phyloP scores from a whole-genome alignment of 2,329 filamentous ascomycete species.

The Hymenoscyphus occultus region DNA sequence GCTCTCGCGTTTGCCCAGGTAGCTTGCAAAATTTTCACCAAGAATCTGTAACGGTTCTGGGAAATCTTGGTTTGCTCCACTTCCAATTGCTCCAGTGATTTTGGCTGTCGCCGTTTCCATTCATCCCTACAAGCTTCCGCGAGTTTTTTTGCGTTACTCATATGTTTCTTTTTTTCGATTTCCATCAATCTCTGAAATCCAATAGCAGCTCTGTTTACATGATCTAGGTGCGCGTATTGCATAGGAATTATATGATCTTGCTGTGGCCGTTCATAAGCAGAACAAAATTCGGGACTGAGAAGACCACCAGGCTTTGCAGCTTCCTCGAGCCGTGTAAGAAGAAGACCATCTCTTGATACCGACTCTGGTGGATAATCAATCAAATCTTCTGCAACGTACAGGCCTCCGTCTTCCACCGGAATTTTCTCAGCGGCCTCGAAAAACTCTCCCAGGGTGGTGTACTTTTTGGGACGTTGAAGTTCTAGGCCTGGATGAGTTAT shows the following conservation, averaged over 20 bases:
- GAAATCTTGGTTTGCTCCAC: slow-evolving; percentile 70
- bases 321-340: slow-evolving; percentile 67
- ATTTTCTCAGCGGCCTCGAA: slow-evolving; percentile 49
- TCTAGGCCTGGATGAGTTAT: slow-evolving; percentile 59
- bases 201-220: slow-evolving; percentile 73
- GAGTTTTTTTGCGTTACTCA: slow-evolving; percentile 70
- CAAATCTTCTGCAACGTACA: slow-evolving; percentile 53
- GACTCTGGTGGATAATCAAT: slow-evolving; percentile 57
- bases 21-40: slow-evolving; percentile 56
- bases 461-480: slow-evolving; percentile 49
- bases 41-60: slow-evolving; percentile 66
- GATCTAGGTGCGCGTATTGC: slow-evolving; percentile 85
- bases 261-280: slow-evolving; percentile 69
- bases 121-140: slow-evolving; percentile 76
- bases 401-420: slow-evolving; percentile 56
- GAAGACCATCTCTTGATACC: slow-evolving; percentile 63
- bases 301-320: slow-evolving; percentile 74
- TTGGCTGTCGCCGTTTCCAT: slow-evolving; percentile 71
- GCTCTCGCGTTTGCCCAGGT: slow-evolving; percentile 64
- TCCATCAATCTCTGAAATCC: slow-evolving; percentile 79
- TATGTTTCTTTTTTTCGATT: slow-evolving; percentile 75
- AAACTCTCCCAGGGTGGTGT: slow-evolving; percentile 56
- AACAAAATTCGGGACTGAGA: slow-evolving; percentile 67
- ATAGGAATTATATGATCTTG: slow-evolving; percentile 64
- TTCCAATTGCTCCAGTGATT: slow-evolving; percentile 76